Base-by-base conservation (phyloP, 1,139 yeast genomes). In the Kurtzmaniella natalensis region DNA sequence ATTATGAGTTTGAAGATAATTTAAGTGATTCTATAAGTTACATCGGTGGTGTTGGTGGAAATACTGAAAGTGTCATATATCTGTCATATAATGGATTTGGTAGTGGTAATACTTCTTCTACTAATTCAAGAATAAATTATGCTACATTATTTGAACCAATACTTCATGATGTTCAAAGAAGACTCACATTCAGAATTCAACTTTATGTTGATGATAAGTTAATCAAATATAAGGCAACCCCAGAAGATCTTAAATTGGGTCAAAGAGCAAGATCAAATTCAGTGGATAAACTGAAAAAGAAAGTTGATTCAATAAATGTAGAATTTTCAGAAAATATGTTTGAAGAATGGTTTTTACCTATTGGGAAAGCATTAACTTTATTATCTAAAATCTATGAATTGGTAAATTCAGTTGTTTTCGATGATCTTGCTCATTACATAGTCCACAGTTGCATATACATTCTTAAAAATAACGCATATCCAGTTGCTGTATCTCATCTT, bases 381-480 rank as follows among this genome's bases (percentile, higher is more conserved):
- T 61, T 89, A 23, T 81, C 89, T 17, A 84, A 78, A 49, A 81
- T 89, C 16, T 85, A 87, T 51, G 94, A 86, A 49, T 64, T 88
- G 45, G 74, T 89, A 18, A 80, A 81, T 43, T 76, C 83, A 1
- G 64, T 75, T 7, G 85, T 88, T 1, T 89, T 89, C 59, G 95
- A 88, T 50, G 95, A 87, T 50, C 59, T 89, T 42, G 95, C 96
- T 0, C 95, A 88, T 53, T 78, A 83, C 36, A 79, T 87, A 37
- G 86, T 89, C 5, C 95, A 86, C 50, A 76, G 83, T 31, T 82
- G 94, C 46, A 72, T 89, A 25, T 54, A 61, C 27, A 34, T 83
- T 78, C 20, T 68, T 71, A 53, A 72, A 62, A 53, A 65, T 50
- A 47, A 61, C 24, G 85, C 84, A 6, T 75, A 72, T 44, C 61